Percentiles rank a stretch among this genome's conserved stretches.
Evolutionary conservation across 2,329 filamentous ascomycete species (phyloP).

Genomic region (Zymoseptoria passerinii): DNA sequence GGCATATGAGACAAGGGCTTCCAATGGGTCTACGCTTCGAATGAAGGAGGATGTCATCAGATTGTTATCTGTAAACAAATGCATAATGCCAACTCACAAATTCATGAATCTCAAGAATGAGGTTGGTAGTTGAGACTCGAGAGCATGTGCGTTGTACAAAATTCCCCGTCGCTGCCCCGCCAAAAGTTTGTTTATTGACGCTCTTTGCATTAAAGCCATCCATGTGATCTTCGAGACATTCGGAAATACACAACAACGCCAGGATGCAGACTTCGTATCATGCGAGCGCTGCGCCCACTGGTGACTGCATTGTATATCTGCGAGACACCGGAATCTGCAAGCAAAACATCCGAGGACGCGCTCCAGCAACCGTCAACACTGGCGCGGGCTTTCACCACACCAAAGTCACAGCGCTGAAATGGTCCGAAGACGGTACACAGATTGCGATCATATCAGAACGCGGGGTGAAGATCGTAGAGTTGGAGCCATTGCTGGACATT

Average conservation of each 20-base stretch:
- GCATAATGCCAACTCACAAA: too few species aligned
- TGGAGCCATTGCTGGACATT: slow-evolving; percentile 35
- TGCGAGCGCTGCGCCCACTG: not conserved
- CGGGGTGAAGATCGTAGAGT: slow-evolving; percentile 33
- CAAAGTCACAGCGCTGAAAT: slow-evolving; percentile 11
- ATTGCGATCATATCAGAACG: slow-evolving; percentile 12
- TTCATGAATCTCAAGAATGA: too few species aligned
- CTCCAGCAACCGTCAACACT: not conserved
- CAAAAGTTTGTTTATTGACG: not conserved
- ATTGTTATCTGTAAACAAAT: too few species aligned
- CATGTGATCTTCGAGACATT: not conserved
- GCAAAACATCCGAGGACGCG: not conserved
- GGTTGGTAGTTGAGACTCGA: too few species aligned
- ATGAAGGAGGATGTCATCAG: too few species aligned
- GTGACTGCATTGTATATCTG: not conserved
- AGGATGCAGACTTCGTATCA: not conserved
- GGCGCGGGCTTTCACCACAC: not conserved
- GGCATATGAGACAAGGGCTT: too few species aligned
- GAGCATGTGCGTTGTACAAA: not conserved
- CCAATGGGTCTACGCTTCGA: too few species aligned
- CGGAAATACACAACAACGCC: not conserved
- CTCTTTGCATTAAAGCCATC: not conserved
- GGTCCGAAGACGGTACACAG: slow-evolving; percentile 11
- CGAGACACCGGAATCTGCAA: not conserved
- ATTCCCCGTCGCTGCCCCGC: not conserved